Percentiles rank a stretch among this genome's conserved stretches.
Evolutionary conservation across 768 basidiomycete species (phyloP).

Genomic region (Rhodosporidiobolus sp.): DNA sequence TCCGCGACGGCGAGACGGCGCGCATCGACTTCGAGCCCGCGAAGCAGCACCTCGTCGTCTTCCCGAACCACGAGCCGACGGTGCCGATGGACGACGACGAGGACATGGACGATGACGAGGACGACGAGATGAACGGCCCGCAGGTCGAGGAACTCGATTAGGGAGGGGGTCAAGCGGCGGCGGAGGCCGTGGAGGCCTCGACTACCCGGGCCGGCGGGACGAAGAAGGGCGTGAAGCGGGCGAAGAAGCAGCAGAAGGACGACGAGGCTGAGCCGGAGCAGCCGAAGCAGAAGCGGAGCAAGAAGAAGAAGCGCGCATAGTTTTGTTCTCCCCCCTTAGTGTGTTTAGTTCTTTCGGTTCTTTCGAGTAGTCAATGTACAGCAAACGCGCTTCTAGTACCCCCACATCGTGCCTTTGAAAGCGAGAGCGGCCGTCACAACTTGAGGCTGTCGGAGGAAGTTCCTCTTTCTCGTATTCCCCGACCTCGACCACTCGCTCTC

Average conservation of each 20-base stretch:
- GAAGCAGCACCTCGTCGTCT: constrained; percentile 66
- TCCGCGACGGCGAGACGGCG: constrained; percentile 77
- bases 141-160: constrained; percentile 36
- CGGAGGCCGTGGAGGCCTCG: constrained; percentile 27
- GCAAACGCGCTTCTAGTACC: too few species aligned
- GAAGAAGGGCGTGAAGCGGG: background rate
- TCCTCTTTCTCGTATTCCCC: too few species aligned
- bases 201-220: background rate
- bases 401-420: too few species aligned
- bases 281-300: background rate
- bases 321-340: background rate
- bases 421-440: too few species aligned
- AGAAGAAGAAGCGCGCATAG: background rate
- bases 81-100: constrained; percentile 63
- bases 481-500: too few species aligned
- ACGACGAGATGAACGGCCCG: constrained; percentile 25
- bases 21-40: constrained; percentile 72
- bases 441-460: too few species aligned
- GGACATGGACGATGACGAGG: constrained; percentile 59
- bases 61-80: constrained; percentile 73
- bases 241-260: background rate
- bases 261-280: background rate
- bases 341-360: too few species aligned
- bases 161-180: constrained; percentile 25
- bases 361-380: too few species aligned